These are phyloP conservation scores for Mycena epipterygia DNA, from an alignment of 768 basidiomycete genomes.

Conservation along the genomic window DNA sequence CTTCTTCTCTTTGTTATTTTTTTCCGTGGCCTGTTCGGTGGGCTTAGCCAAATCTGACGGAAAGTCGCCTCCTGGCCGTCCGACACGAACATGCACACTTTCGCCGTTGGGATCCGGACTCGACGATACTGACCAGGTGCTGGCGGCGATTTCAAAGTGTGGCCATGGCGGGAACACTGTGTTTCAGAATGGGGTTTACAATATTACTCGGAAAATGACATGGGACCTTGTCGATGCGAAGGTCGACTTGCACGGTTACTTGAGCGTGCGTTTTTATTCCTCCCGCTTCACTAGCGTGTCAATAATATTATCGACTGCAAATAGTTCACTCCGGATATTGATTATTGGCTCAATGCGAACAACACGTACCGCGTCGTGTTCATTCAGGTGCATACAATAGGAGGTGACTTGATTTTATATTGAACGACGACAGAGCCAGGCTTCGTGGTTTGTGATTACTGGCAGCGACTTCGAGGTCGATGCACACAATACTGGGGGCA, in stretches of 20 bases:
- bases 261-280: conserved; percentile 44
- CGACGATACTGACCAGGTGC: conserved; percentile 49
- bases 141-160: conserved; percentile 51
- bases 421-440: conserved; percentile 63
- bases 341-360: conserved; percentile 67
- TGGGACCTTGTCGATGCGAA: conserved; percentile 51
- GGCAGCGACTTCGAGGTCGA: conserved; percentile 69
- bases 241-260: conserved; percentile 44
- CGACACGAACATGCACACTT: conserved; percentile 31
- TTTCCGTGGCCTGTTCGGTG: no score
- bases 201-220: conserved; percentile 57
- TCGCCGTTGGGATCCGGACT: conserved; percentile 42
- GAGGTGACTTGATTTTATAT: not conserved
- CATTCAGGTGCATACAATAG: conserved; percentile 58
- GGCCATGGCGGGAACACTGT: conserved; percentile 50
- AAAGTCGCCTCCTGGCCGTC: no score
- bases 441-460: conserved; percentile 75
- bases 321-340: conserved; percentile 67
- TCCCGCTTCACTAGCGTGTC: not conserved
- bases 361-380: conserved; percentile 74
- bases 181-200: conserved; percentile 52
- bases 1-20: no score
- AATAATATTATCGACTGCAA: no score
- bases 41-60: no score
- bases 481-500: conserved; percentile 68